Evolutionary conservation across 345 rosid genomes (phyloP).

Genomic region (Draba incana): DNA sequence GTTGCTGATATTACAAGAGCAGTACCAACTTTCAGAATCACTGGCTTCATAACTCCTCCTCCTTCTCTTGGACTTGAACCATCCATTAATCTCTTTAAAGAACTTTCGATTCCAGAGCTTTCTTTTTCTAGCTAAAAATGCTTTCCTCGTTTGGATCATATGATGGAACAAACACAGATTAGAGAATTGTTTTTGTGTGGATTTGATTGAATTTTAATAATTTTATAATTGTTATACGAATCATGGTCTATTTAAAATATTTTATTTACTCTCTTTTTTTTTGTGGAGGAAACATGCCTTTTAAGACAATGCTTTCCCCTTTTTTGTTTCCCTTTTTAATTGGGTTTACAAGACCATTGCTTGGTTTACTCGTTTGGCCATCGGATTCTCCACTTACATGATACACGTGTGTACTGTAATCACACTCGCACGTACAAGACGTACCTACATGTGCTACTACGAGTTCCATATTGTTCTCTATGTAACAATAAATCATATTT

Average conservation of each 20-base stretch:
- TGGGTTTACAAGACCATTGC: slow-evolving; percentile 26
- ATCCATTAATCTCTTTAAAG: slow-evolving; percentile 1
- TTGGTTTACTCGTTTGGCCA: slow-evolving; percentile 37
- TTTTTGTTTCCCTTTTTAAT: slow-evolving; percentile 20
- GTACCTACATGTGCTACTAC: not conserved
- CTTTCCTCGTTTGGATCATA: slow-evolving; percentile 17
- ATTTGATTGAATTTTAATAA: slow-evolving; percentile 14
- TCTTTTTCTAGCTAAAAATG: not conserved
- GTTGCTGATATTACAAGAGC: slow-evolving; percentile 66
- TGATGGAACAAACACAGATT: not conserved
- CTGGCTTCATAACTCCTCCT: slow-evolving; percentile 52
- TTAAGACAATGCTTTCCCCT: slow-evolving; percentile 49
- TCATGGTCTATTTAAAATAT: not conserved
- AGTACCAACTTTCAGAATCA: slow-evolving; percentile 64
- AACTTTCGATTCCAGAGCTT: not conserved
- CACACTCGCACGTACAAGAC: no score
- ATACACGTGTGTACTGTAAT: not conserved
- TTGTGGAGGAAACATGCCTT: slow-evolving; percentile 30
- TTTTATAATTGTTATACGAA: not conserved
- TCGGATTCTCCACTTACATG: slow-evolving; percentile 40
- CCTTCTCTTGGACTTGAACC: slow-evolving; percentile 54
- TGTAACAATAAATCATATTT: not conserved
- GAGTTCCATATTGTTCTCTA: no score
- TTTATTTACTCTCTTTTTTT: not conserved
- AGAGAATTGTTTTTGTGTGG: slow-evolving; percentile 13